Evolutionary conservation across 371 early-diverging fungal genomes (phyloP).

Genomic region (Apophysomyces ossiformis): DNA sequence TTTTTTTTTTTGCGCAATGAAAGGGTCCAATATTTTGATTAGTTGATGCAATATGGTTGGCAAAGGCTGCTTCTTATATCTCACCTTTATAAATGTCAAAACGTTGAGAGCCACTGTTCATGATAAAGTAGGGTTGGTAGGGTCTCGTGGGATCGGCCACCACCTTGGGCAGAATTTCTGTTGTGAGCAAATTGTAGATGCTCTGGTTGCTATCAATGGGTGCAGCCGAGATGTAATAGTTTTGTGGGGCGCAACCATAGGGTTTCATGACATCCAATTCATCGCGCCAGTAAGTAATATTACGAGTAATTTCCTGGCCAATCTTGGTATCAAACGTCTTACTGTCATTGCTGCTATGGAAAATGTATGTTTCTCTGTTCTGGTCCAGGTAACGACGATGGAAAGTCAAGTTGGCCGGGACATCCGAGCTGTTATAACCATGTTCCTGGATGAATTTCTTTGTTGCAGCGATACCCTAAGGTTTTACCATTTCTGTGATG

Average conservation of each 20-base stretch:
- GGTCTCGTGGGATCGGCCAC: slow-evolving; percentile 30
- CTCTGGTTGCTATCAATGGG: slow-evolving; percentile 44
- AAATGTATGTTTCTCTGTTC: slow-evolving; percentile 61
- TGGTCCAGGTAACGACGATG: slow-evolving; percentile 64
- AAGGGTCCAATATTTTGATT: not conserved
- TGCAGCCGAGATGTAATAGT: slow-evolving; percentile 52
- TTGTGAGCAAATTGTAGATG: slow-evolving; percentile 40
- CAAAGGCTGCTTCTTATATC: slow-evolving; percentile 3
- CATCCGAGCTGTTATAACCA: slow-evolving; percentile 19
- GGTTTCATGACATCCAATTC: slow-evolving; percentile 35
- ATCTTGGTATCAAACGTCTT: slow-evolving; percentile 45
- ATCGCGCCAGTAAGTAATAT: slow-evolving; percentile 44
- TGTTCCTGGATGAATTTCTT: slow-evolving; percentile 24
- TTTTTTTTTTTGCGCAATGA: slow-evolving; percentile 10
- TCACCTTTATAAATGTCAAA: slow-evolving; percentile 51
- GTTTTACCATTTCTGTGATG: not conserved
- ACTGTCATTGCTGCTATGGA: slow-evolving; percentile 35
- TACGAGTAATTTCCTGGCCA: slow-evolving; percentile 49
- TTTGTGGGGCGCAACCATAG: slow-evolving; percentile 60
- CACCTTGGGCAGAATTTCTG: slow-evolving; percentile 24
- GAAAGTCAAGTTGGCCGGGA: slow-evolving; percentile 52
- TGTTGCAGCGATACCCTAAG: slow-evolving; percentile 24
- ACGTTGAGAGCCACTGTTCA: slow-evolving; percentile 57
- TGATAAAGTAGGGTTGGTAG: slow-evolving; percentile 45
- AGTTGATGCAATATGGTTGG: no score